Evolutionary conservation across 805 yeast genomes (phyloP).

Genomic region (Torulaspora delbrueckii): DNA sequence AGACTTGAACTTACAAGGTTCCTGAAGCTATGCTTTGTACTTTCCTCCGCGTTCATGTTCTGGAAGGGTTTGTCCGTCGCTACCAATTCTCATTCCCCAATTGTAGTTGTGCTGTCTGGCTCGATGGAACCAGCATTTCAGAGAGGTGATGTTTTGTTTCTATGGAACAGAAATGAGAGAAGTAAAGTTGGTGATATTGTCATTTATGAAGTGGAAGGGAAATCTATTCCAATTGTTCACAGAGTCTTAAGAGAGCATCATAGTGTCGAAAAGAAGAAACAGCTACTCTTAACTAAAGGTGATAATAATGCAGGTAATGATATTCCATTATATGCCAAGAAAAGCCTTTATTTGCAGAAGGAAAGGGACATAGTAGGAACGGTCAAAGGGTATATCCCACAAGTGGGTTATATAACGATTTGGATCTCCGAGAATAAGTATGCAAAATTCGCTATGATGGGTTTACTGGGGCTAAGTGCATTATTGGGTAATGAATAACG

Average conservation of each 20-base stretch:
- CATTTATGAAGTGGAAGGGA: slow-evolving; percentile 77
- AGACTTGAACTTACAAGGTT: slow-evolving; percentile 60
- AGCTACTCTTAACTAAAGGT: slow-evolving; percentile 85
- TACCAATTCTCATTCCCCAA: slow-evolving; percentile 83
- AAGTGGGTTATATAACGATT: slow-evolving; percentile 85
- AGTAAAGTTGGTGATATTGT: slow-evolving; percentile 87
- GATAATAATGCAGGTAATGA: slow-evolving; percentile 94
- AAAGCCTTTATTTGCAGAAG: slow-evolving; percentile 71
- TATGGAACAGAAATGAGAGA: slow-evolving; percentile 75
- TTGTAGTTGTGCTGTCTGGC: slow-evolving; percentile 94
- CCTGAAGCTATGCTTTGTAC: slow-evolving; percentile 68
- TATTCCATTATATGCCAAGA: slow-evolving; percentile 72
- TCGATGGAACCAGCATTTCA: slow-evolving; percentile 99
- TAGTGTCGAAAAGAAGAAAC: slow-evolving; percentile 41
- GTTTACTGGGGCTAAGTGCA: slow-evolving; percentile 65
- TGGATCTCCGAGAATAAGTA: slow-evolving; percentile 83
- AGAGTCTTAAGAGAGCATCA: slow-evolving; percentile 86
- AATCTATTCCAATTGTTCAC: slow-evolving; percentile 93
- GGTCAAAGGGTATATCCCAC: slow-evolving; percentile 89
- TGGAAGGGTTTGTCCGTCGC: slow-evolving; percentile 80
- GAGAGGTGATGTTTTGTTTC: slow-evolving; percentile 87
- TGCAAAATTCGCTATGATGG: slow-evolving; percentile 74
- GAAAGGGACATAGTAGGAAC: slow-evolving; percentile 78
- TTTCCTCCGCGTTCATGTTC: slow-evolving; percentile 84
- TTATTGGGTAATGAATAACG: slow-evolving; percentile 52